Base-by-base conservation (phyloP, 2,329 filamentous ascomycete species). In the Botrytis medusae region DNA sequence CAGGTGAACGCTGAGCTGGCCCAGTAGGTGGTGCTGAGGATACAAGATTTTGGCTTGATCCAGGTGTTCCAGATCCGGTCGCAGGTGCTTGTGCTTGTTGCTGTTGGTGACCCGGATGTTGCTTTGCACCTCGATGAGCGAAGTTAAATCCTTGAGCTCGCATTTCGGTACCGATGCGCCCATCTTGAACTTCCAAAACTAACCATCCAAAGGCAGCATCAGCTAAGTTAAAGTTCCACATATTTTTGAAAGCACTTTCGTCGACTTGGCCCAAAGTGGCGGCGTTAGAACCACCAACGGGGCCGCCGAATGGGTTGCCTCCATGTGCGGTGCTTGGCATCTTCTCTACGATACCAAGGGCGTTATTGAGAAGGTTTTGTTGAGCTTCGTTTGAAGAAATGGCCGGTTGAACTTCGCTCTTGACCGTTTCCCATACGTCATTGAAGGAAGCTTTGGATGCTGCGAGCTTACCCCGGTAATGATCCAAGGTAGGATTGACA, bases 201-300 rank as follows among this genome's bases (percentile, higher is more conserved):
- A 99, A 87, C 87, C 94, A 99, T 75, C 96, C 96, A 82, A 98
- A 99, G 32, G 96, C 95, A 72, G 96, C 96, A 85, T 99, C 96
- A 44, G 96, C 96, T 77, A 99, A 84, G 83, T 98, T 98, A 85
- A 99, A 99, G 84, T 99, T 99, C 96, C 96, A 99, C 96, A 98
- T 98, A 82, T 99, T 99, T 87, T 99, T 99, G 88, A 99, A 99
- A 1, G 96, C 96, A 79, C 95, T 98, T 86, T 99, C 96, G 76
- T 99, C 96, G 29, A 99, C 94, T 80, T 97, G 93, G 46, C 96
- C 96, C 69, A 93, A 91, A 73, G 89, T 88, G 71, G 88, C 85
- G 69, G 90, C 85, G 77, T 84, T 85, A 59, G 87, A 90, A 57
- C 92, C 92, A 68, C 90, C 89, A 71, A 91, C 89, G 44, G 93